A percentile compares a stretch with the other conserved stretches of the same genome.
These are phyloP conservation scores for Fusarium euwallaceae DNA, from an alignment of 2,329 filamentous ascomycete species.

Conservation along the genomic window DNA sequence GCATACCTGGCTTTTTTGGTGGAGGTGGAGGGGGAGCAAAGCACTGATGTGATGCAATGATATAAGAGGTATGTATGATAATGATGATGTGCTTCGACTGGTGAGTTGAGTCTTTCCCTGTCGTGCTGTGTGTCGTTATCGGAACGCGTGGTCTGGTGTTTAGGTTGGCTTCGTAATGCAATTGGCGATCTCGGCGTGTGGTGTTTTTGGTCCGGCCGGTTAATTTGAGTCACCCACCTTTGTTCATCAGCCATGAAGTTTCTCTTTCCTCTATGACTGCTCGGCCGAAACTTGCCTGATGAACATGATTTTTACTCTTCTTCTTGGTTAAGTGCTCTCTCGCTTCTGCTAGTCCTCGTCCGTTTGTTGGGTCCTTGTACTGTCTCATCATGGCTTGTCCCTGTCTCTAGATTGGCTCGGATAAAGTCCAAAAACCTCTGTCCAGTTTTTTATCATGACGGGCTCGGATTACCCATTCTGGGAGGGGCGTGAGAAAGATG, in stretches of 20 bases:
- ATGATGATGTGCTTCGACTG: constrained; percentile 29
- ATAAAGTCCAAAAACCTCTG: constrained; percentile 16
- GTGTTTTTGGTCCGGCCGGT: constrained; percentile 30
- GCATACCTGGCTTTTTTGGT: constrained; percentile 22
- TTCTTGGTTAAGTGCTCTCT: background rate
- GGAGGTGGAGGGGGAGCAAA: background rate
- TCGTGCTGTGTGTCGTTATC: constrained; percentile 15
- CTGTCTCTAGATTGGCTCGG: constrained; percentile 38
- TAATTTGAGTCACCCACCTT: constrained; percentile 6
- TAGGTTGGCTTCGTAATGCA: constrained; percentile 11
- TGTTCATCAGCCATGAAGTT: background rate
- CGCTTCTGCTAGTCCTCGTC: constrained; percentile 17
- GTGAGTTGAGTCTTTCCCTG: background rate
- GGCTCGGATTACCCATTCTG: constrained; percentile 39
- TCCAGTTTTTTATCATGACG: constrained; percentile 28
- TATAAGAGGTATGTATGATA: constrained; percentile 28
- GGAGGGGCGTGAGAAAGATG: constrained; percentile 18
- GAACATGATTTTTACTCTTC: constrained; percentile 5
- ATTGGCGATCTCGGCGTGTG: constrained; percentile 36
- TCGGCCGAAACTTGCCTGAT: constrained; percentile 7
- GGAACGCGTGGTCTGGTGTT: constrained; percentile 19
- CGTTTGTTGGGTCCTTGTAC: background rate
- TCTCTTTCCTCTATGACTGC: background rate
- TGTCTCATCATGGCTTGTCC: constrained; percentile 25
- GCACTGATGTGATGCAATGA: constrained; percentile 12